These are phyloP conservation scores for Beauveria rudraprayagi DNA, from an alignment of 2,329 filamentous ascomycete genomes.

Conservation along the genomic window DNA sequence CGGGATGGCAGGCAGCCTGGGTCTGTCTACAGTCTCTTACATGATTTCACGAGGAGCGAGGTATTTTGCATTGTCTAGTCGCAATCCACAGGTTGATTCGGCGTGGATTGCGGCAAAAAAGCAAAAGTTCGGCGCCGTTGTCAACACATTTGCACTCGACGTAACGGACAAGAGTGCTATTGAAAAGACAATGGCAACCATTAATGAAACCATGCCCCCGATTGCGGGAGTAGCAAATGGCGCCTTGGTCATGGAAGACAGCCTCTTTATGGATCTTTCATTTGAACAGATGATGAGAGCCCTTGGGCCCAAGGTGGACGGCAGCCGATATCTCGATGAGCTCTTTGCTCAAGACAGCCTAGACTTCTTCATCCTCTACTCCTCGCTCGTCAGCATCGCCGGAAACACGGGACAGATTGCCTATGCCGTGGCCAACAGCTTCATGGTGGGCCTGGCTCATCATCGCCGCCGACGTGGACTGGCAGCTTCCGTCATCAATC, in stretches of 20 bases:
- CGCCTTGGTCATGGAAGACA: slow-evolving; percentile 28
- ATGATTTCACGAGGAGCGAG: slow-evolving; percentile 28
- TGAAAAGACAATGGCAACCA: slow-evolving; percentile 11
- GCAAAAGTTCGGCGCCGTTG: neutral
- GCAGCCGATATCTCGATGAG: slow-evolving; percentile 9
- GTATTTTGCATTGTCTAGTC: slow-evolving; percentile 28
- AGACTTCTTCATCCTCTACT: slow-evolving; percentile 13
- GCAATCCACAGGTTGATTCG: slow-evolving; percentile 24
- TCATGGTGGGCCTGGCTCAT: slow-evolving; percentile 25
- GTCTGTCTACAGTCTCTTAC: slow-evolving; percentile 27
- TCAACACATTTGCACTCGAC: slow-evolving; percentile 12
- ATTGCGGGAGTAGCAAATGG: slow-evolving; percentile 30
- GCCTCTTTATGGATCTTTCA: slow-evolving; percentile 17
- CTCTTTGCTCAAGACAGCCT: neutral
- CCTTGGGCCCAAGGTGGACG: slow-evolving; percentile 10
- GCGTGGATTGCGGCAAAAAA: neutral
- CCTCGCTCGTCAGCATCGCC: slow-evolving; percentile 3
- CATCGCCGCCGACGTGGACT: slow-evolving; percentile 30
- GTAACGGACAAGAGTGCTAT: slow-evolving; percentile 15
- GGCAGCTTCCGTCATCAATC: slow-evolving; percentile 22
- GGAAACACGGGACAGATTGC: slow-evolving; percentile 9
- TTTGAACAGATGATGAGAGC: neutral
- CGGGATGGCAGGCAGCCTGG: slow-evolving; percentile 25
- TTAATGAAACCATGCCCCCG: slow-evolving; percentile 23
- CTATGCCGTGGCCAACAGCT: slow-evolving; percentile 21